phyloP scores from a whole-genome alignment of 2,329 filamentous ascomycete genomes.

The Elsinoe perseae region DNA sequence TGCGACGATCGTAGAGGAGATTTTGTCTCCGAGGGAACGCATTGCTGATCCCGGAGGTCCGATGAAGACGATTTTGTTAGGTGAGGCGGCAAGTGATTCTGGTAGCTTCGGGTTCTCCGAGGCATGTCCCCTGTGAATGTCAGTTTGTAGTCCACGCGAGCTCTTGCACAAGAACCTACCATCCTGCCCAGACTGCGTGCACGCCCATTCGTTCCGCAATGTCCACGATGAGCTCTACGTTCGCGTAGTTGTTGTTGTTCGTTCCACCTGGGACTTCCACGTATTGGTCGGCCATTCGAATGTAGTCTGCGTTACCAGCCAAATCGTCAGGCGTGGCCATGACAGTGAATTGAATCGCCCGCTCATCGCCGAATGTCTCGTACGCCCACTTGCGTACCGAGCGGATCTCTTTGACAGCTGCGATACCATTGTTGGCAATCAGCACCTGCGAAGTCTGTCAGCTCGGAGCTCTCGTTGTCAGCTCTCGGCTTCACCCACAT shows the following conservation, averaged over 20 bases:
- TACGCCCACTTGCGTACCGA: constrained; percentile 99
- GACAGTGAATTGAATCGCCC: constrained; percentile 97
- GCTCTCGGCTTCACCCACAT: constrained; percentile 57
- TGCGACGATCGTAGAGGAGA: constrained; percentile 97
- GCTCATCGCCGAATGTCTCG: constrained; percentile 97
- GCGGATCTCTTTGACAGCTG: constrained; percentile 97
- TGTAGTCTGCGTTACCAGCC: constrained; percentile 96
- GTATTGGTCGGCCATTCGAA: constrained; percentile 98
- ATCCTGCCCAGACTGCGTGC: constrained; percentile 97
- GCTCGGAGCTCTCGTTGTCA: constrained; percentile 14
- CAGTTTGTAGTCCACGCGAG: constrained; percentile 17
- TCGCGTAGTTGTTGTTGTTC: constrained; percentile 99
- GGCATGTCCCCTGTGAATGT: constrained; percentile 69
- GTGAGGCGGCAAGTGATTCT: constrained; percentile 89
- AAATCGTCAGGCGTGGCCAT: constrained; percentile 99
- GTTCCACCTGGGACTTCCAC: constrained; percentile 97
- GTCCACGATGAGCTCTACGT: constrained; percentile 98
- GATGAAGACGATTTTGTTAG: constrained; percentile 99
- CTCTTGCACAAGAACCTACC: constrained; percentile 49
- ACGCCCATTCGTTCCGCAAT: constrained; percentile 97
- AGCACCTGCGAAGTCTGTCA: constrained; percentile 58
- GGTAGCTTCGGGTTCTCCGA: constrained; percentile 98
- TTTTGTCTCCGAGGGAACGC: constrained; percentile 98
- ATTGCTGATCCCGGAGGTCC: constrained; percentile 96
- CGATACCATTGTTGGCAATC: constrained; percentile 99